These are phyloP conservation scores for Amphirosellinia nigrospora DNA, from an alignment of 495 filamentous ascomycete genomes.

Conservation along the genomic window DNA sequence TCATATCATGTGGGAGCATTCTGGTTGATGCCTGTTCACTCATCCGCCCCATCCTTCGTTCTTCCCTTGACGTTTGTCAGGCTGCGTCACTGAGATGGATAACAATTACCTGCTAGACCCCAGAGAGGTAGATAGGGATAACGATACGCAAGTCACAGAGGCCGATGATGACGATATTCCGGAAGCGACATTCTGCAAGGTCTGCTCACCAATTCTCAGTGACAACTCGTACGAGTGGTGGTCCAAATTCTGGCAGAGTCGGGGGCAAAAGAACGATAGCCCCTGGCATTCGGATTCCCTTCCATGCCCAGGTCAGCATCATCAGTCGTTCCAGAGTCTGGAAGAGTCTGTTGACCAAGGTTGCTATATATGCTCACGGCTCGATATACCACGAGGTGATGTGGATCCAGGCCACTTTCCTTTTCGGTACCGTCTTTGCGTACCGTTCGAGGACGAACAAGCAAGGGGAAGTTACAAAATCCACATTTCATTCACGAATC, in stretches of 20 bases:
- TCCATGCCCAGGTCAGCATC: not conserved
- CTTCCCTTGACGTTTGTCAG: not conserved
- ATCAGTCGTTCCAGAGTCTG: not conserved
- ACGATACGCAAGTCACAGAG: not conserved
- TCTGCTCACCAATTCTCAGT: not conserved
- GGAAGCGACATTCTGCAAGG: not conserved
- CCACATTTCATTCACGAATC: too few relatives aligned
- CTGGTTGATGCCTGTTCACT: not conserved
- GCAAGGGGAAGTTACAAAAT: not conserved
- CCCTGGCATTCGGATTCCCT: too few relatives aligned
- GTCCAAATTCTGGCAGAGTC: not conserved
- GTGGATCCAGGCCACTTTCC: not conserved
- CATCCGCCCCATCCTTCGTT: not conserved
- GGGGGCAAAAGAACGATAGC: not conserved
- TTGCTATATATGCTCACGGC: not conserved
- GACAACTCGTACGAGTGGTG: not conserved
- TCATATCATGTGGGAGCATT: too few relatives aligned
- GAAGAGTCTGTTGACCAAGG: not conserved
- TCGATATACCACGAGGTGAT: not conserved
- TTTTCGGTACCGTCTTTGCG: not conserved
- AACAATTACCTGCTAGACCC: not conserved
- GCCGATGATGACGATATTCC: not conserved
- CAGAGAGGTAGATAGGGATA: not conserved
- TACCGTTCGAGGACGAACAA: not conserved
- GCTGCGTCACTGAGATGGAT: not conserved